Evolutionary conservation across 257 asterid species (phyloP), one percentile per base, ranked within the genome.

Genomic region (Lycium barbarum): DNA sequence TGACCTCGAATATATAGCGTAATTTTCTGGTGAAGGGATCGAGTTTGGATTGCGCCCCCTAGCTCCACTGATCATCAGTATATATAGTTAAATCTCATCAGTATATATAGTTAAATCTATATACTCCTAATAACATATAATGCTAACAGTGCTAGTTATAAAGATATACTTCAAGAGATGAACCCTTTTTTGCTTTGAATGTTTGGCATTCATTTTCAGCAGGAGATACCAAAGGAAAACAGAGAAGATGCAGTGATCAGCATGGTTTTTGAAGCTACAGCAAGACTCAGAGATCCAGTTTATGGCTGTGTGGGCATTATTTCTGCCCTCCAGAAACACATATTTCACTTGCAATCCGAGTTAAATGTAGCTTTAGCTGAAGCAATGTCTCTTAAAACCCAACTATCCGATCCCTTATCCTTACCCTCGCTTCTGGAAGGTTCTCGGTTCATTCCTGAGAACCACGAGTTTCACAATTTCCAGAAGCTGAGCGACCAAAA

Each of bases 211-310:
- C 15, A 57, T 10, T 58, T 62, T 80, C 51, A 82, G 72, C 92
- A 88, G 91, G 91, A 91, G 63, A 84, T 89, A 80, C 92, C 90
- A 5, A 78, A 68, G 59, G 72, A 63, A 14, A 84, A 83, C 35
- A 84, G 91, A 81, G 88, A 54, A 82, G 90, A 89, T 83, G 91
- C 92, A 18, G 93, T 85, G 45, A 87, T 71, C 74, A 91, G 93
- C 88, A 88, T 89, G 88, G 90, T 89, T 14, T 91, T 86, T 26
- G 93, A 91, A 86, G 90, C 91, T 15, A 86, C 80, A 15, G 90
- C 89, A 45, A 87, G 92, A 85, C 89, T 87, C 65, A 88, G 83
- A 53, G 88, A 91, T 65, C 92, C 93, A 0, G 88, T 88, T 4
- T 89, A 91, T 26, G 93, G 93, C 63, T 87, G 90, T 51, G 88